These are phyloP conservation scores for Peterozyma xylosa DNA, from an alignment of 805 yeast genomes.

Conservation along the genomic window DNA sequence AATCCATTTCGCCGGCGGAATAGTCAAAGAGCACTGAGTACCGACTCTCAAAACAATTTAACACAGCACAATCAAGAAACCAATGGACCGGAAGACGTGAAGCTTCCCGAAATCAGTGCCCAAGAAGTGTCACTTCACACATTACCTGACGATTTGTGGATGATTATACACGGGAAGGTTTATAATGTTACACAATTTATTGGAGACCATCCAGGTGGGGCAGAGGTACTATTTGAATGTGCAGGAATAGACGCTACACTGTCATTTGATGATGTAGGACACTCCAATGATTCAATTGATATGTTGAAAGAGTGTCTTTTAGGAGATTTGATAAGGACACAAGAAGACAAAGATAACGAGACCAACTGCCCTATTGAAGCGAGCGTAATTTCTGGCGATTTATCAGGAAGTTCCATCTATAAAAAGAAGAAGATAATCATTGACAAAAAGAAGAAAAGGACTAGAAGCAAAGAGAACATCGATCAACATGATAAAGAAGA, in stretches of 20 bases:
- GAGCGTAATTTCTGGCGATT: constrained; percentile 7
- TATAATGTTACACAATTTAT: constrained; percentile 53
- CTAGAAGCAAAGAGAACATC: constrained; percentile 3
- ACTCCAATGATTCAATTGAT: constrained; percentile 80
- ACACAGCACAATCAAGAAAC: background rate
- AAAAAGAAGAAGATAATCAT: constrained; percentile 3
- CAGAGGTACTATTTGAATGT: constrained; percentile 68
- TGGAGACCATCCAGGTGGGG: constrained; percentile 76
- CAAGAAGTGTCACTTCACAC: constrained; percentile 41
- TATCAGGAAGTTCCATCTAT: background rate
- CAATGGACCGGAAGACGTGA: background rate
- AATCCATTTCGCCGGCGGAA: background rate
- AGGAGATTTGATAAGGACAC: constrained; percentile 56
- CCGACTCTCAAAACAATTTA: background rate
- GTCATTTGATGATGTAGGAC: constrained; percentile 61
- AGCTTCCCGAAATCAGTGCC: constrained; percentile 12
- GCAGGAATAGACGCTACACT: constrained; percentile 77
- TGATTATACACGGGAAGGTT: constrained; percentile 62
- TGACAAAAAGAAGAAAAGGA: constrained; percentile 8
- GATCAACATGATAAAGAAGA: no score
- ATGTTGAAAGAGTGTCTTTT: constrained; percentile 75
- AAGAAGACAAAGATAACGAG: constrained; percentile 49
- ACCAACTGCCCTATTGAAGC: constrained; percentile 12
- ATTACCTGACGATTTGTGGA: constrained; percentile 55
- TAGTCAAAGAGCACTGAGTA: background rate